These are phyloP conservation scores for Ophiostoma sp. DNA, from an alignment of 2,329 filamentous ascomycete genomes.

Conservation along the genomic window DNA sequence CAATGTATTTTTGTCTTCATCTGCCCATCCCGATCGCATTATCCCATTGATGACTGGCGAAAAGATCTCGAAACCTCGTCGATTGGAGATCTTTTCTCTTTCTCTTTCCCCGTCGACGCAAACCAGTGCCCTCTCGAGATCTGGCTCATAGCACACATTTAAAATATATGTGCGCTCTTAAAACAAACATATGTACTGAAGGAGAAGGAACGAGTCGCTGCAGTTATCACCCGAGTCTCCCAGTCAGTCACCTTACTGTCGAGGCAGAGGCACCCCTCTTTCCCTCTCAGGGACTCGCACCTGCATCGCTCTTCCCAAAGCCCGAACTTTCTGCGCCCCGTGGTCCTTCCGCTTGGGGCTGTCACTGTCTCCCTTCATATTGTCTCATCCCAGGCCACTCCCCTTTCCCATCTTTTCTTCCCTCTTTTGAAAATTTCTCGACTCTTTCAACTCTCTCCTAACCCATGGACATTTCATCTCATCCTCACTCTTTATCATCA, in stretches of 20 bases:
- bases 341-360: not conserved
- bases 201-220: not conserved
- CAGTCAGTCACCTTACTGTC: not conserved
- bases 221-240: not conserved
- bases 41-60: not conserved
- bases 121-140: not conserved
- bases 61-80: not conserved
- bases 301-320: conserved; percentile 3
- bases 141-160: not conserved
- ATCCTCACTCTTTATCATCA: not conserved
- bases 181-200: not conserved
- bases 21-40: not conserved
- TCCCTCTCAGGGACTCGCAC: not conserved
- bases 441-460: not conserved
- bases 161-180: not conserved
- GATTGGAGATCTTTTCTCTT: not conserved
- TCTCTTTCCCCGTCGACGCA: not conserved
- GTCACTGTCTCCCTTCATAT: not conserved
- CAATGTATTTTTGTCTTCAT: not conserved
- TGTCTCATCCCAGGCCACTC: not conserved
- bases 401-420: not conserved
- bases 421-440: not conserved
- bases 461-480: not conserved
- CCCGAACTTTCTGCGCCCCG: not conserved
- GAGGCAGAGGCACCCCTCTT: not conserved